Percentiles rank a stretch among this genome's conserved stretches.
phyloP scores from a whole-genome alignment of 2,329 filamentous ascomycete genomes.

The Aureobasidium sp. region DNA sequence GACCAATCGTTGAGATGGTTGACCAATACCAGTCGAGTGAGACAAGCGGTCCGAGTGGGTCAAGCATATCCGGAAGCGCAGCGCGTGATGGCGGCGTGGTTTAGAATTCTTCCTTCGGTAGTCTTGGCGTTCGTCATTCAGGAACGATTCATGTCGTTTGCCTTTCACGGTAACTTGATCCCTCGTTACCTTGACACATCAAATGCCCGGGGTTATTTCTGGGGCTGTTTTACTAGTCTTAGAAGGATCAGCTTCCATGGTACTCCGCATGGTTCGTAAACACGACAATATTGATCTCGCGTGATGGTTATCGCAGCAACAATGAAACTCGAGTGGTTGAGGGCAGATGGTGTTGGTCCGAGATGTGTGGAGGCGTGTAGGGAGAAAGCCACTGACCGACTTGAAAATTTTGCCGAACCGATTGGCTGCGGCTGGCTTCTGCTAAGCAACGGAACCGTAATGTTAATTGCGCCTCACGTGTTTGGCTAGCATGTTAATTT shows the following conservation, averaged over 20 bases:
- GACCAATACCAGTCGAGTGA: background rate
- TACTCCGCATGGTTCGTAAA: background rate
- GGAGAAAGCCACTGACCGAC: background rate
- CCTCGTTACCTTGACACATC: conserved; percentile 1
- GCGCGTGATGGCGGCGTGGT: conserved; percentile 10
- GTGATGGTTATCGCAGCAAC: background rate
- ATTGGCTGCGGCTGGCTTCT: conserved; percentile 5
- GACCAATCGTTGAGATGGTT: conserved; percentile 2
- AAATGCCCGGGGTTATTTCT: background rate
- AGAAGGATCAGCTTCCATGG: background rate
- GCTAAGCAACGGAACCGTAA: conserved; percentile 10
- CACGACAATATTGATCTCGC: background rate
- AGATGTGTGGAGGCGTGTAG: background rate
- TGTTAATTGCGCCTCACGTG: conserved; percentile 12
- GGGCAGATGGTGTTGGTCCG: background rate
- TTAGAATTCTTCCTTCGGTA: background rate
- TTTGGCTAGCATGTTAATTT: background rate
- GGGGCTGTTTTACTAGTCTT: background rate
- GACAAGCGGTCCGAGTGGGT: conserved; percentile 1
- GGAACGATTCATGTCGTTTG: background rate
- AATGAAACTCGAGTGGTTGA: background rate
- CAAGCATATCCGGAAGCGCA: background rate
- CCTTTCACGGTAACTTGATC: background rate
- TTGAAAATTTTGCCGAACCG: background rate
- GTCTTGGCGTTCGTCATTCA: conserved; percentile 12